Base-by-base conservation (phyloP, 805 yeast species). In the Middelhovenomyces tepae region DNA sequence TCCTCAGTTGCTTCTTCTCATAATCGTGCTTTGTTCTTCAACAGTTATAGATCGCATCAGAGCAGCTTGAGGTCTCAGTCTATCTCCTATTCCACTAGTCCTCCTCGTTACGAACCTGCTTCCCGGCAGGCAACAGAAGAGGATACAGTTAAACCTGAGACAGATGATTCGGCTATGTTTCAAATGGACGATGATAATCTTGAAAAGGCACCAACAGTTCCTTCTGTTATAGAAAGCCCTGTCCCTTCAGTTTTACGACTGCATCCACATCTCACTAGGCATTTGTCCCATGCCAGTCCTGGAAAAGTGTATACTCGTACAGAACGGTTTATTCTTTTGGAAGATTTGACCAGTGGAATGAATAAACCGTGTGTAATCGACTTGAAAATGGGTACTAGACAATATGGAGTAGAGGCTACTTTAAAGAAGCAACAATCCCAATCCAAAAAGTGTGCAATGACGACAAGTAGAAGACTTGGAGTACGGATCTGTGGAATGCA, bases 371-470 rank as follows among this genome's bases (percentile, higher is more conserved):
- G 95, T 53, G 97, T 89, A 0, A 61, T 91, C 31, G 99, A 91
- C 58, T 64, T 91, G 47, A 91, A 91, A 53, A 91, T 91, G 97
- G 99, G 99, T 1, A 89, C 99, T 0, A 68, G 99, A 38, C 99
- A 91, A 57, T 91, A 91, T 50, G 98, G 99, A 7, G 79, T 89
- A n/a, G 94, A 86, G 43, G 96, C 97, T 0, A 66, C 68, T 4
- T 54, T 59, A 9, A 60, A 74, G 31, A 91, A 91, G 57, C 79
- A 76, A 50, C 53, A 60, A 30, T 83, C 95, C 1, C 98, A 91
- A 59, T 60, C 83, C 21, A 65, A 66, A 35, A 91, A 91, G 57
- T 91, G 99, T 56, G 60, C 68, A 3, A 58, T 64, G 36, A 89
- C 97, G 0, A 89, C 97, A 0, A 78, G 91, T 2, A 63, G 85